Base-by-base conservation (phyloP, 345 rosid genomes). In the Sonneratia caseolaris region DNA sequence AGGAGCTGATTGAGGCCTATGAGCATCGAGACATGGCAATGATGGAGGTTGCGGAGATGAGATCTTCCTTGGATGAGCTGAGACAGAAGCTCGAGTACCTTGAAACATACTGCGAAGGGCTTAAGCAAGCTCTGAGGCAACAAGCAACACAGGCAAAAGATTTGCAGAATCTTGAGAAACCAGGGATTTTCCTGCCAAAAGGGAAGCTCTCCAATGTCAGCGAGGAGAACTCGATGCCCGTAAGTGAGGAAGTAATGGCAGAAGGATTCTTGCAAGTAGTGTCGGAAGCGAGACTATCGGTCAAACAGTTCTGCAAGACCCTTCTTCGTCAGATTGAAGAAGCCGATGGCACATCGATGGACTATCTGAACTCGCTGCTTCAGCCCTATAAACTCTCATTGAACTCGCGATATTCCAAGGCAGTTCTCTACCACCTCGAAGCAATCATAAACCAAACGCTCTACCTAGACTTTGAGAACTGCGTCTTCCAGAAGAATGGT, bases 201-300 rank as follows among this genome's bases (percentile, higher is more conserved):
- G 87, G 79, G 68, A 86, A 82, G 70, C 72, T 79, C 11, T 66
- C 73, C 37, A 81, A 80, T 66, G 84, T 64, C 53, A 74, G 76
- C 2, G 82, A 55, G 64, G 86, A 85, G 56, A 78, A 64, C 43
- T 13, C 68, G 76, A 85, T 90, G 88, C 96, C 97, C 2, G 98
- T 94, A 19, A 89, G 82, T 48, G 93, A 89, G 70, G 99, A 95
- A 37, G 96, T 83, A 59, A 90, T 90, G 97, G 89, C 87, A 45
- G 99, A 92, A 76, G 93, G 92, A 3, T 95, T 95, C 83, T 80
- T 95, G 77, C 97, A 95, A 84, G 83, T 91, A 36, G 99, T 90
- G 71, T 89, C 97, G 0, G 99, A 95, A 84, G 86, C 99, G 69
- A 89, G 96, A 84, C 79, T 90, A 66, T 95, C 99, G 1, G 85